Base-by-base conservation (phyloP, 1,284 basidiomycete genomes). In the Flammula alnicola region DNA sequence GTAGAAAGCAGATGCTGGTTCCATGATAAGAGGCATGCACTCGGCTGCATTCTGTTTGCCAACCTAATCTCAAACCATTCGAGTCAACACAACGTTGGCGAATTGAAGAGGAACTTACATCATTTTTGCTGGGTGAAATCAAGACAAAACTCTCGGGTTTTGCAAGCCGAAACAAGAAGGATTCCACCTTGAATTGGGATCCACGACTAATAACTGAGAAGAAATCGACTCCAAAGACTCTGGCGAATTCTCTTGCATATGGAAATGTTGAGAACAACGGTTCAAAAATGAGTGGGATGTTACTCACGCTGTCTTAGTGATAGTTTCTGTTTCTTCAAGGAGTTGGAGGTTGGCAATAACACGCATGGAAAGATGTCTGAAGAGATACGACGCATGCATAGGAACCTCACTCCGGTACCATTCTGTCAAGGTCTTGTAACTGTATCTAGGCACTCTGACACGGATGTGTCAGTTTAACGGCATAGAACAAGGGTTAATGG, bases 131-230 rank as follows among this genome's bases (percentile, higher is more conserved):
- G 0, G 95, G 94, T 1, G 95, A 95, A 19, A 95, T 72, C 5
- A 98, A 73, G 31, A 97, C 82, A 60, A 93, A 95, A 58, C 83
- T 92, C 66, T 98, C 96, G 0, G 95, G 95, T 70, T 99, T 99
- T n/a, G 93, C 92, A 42, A 99, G 94, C 19, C 95, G 86, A 67
- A 97, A 94, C 87, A 99, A 89, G 72, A 99, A 96, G 0, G 94
- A 95, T 73, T 99, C 96, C 16, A 99, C 96, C 72, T 98, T 98
- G 78, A 94, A 98, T 62, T 99, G 96, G 2, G 93, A 96, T 1
- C 96, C 96, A 25, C 97, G 84, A 57, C 86, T 94, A 51, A 98
- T 83, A 35, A 98, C 95, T 0, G 95, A 97, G 64, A 90, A 93
- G 67, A 98, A 98, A 70, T 99, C 96, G 41, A 99, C 88, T 0